Conservation (phyloP, 2,329 filamentous ascomycete species). For the Mycogone perniciosa region DNA sequence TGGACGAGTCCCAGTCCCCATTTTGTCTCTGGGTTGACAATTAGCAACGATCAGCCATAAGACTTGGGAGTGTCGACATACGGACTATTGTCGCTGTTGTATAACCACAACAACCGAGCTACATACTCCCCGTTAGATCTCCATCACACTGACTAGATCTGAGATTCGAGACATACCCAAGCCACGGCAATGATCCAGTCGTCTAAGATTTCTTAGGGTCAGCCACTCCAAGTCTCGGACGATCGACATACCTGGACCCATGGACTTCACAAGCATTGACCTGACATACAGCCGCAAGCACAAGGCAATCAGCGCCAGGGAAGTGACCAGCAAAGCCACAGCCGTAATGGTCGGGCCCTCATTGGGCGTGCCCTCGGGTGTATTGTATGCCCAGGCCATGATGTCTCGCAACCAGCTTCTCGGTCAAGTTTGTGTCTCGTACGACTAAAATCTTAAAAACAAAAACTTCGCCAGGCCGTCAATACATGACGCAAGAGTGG, state of each 20-base stretch:
- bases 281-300: conserved; percentile 30
- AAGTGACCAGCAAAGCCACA: conserved; percentile 24
- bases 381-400: conserved; percentile 35
- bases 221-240: not conserved
- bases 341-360: conserved; percentile 27
- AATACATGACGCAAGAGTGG: too few relatives aligned
- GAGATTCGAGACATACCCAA: conserved; percentile 21
- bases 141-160: not conserved
- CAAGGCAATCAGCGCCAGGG: conserved; percentile 25
- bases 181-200: conserved; percentile 17
- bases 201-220: conserved; percentile 7
- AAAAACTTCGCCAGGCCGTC: not conserved
- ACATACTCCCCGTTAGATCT: not conserved
- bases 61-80: conserved; percentile 17
- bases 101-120: conserved; percentile 30
- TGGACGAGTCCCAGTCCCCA: conserved; percentile 34
- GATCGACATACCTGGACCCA: conserved; percentile 19
- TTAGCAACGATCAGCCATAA: not conserved
- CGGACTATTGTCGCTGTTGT: conserved; percentile 29
- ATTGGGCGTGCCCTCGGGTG: conserved; percentile 26
- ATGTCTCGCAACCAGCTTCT: not conserved
- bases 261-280: conserved; percentile 26
- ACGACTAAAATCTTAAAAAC: not conserved
- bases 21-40: conserved; percentile 32
- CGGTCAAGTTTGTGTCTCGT: not conserved